phyloP scores from a whole-genome alignment of 106 monocot species.

The Cymbidium sinense region DNA sequence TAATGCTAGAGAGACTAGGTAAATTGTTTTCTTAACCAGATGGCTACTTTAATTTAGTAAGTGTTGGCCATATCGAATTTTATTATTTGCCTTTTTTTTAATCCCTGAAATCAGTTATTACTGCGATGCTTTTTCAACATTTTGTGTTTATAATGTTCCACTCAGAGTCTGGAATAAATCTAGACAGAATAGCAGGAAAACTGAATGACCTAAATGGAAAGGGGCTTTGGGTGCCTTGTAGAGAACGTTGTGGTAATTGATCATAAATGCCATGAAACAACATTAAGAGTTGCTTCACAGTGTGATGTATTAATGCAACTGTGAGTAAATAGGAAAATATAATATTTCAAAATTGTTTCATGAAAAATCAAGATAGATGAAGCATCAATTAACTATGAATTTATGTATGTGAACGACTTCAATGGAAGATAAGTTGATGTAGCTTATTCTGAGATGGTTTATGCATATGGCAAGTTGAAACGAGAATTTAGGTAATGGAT shows the following conservation, averaged over 20 bases:
- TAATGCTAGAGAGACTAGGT: constrained; percentile 74
- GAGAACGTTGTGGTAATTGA: background rate
- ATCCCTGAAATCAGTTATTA: background rate
- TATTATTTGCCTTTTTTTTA: background rate
- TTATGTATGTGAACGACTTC: background rate
- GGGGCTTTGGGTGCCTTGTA: background rate
- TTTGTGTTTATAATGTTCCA: background rate
- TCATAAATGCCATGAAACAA: background rate
- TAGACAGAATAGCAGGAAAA: background rate
- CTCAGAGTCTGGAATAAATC: background rate
- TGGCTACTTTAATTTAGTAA: background rate
- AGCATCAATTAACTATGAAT: background rate
- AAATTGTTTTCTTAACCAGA: constrained; percentile 5
- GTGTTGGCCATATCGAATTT: background rate
- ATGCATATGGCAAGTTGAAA: background rate
- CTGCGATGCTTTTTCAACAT: background rate
- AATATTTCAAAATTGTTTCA: background rate
- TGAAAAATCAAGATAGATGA: background rate
- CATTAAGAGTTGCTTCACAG: background rate
- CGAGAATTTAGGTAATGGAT: background rate
- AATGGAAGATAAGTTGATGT: background rate
- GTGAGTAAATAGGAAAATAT: background rate
- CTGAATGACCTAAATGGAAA: background rate
- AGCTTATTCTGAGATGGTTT: constrained; percentile 3
- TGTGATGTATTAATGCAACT: background rate